Base-by-base conservation (phyloP, 805 yeast species). In the Sungouiozyma intestinalis region DNA sequence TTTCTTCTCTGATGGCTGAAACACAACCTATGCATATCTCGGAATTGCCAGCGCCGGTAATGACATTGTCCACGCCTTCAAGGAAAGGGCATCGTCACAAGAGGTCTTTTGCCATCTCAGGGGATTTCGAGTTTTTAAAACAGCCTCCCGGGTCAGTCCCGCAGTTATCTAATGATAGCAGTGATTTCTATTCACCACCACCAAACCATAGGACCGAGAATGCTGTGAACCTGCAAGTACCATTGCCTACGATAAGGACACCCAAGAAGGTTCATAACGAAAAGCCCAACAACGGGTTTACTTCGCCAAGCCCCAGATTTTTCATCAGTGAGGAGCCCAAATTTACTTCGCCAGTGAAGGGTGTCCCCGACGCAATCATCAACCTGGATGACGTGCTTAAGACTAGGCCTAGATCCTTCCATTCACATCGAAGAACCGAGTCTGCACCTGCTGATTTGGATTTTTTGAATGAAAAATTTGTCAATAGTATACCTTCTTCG, bases 41-140 rank as follows among this genome's bases (percentile, higher is more conserved):
- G 13, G 50, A 43, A 21, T 38, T 43, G 6, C 40, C 47, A 5
- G 36, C 49, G 16, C 16, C 49, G 14, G 40, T 47, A 24, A 33
- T 44, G 8, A 44, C 43, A 34, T 19, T 47, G 11, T 31, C 45
- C 9, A 53, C 66, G 1, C 60, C 68, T 1, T 52, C 60, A 36
- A 66, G 65, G 53, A 66, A 75, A 48, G 76, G 78, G 1, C 95
- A 86, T 62, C 74, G 84, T 36, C 95, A 86, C 54, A 75, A 85
- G 53, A 67, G 95, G 40, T 85, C 95, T 0, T 87, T 90, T 17
- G 95, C 95, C 0, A 80, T 86, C 5, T 82, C 92, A 7, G 92
- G 92, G 3, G 95, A 86, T 57, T 82, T 85, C 56, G 92, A 83
- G 51, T 64, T 64, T 42, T 50, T 64, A 39, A 60, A 59, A 35